Evolutionary conservation across 305 asterid genomes (phyloP).

Genomic region (Withania somnifera): DNA sequence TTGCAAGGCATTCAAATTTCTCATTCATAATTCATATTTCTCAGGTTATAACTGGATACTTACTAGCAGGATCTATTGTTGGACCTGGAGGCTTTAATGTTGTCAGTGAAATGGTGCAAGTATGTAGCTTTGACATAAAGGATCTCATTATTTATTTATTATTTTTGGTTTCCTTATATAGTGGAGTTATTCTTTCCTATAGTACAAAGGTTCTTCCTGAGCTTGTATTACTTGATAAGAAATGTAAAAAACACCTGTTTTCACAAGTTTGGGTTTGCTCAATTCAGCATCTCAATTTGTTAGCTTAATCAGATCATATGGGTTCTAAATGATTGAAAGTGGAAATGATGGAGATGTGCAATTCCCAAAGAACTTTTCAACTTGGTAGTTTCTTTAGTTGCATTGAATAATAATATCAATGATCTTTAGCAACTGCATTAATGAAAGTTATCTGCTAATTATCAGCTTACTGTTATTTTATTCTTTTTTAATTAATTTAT

Average conservation of each 20-base stretch:
- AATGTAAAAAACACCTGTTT: neutral
- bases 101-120: constrained; percentile 97
- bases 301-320: neutral
- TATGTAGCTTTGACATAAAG: constrained; percentile 25
- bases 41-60: constrained; percentile 95
- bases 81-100: constrained; percentile 97
- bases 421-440: neutral
- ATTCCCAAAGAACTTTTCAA: neutral
- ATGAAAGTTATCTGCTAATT: neutral
- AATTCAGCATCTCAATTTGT: neutral
- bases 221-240: neutral
- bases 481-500: neutral
- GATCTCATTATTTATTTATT: neutral
- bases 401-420: neutral
- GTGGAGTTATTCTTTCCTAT: neutral
- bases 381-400: neutral
- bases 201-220: neutral
- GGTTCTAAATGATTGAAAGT: neutral
- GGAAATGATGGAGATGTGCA: neutral
- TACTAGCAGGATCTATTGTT: constrained; percentile 88
- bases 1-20: constrained; percentile 3
- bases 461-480: neutral
- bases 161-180: neutral
- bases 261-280: neutral
- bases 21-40: constrained; percentile 8